A percentile compares a stretch with the other conserved stretches of the same genome.
Conservation (phyloP, 164 flowering plant species). For the Aristolochia californica region DNA sequence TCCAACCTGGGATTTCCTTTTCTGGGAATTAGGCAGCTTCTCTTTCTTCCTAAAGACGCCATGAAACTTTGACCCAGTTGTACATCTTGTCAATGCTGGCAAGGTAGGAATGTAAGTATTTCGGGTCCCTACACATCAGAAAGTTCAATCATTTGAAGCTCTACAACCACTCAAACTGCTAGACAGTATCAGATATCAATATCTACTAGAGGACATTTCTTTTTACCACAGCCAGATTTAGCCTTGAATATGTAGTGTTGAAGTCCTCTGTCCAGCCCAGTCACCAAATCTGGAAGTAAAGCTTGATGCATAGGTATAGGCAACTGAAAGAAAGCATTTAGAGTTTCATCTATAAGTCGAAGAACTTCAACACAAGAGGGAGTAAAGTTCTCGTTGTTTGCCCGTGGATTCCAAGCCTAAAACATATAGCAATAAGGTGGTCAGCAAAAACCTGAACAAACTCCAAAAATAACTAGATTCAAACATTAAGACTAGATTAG, state of each 20-base stretch:
- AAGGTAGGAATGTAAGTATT: slow-evolving; percentile 66
- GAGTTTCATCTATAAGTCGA: slow-evolving; percentile 65
- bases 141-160: slow-evolving; percentile 3
- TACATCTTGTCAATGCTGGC: slow-evolving; percentile 93
- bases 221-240: slow-evolving; percentile 92
- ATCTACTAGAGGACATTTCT: not conserved
- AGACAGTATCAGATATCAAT: not conserved
- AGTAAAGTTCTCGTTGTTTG: slow-evolving; percentile 64
- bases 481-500: too few relatives aligned
- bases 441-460: not conserved
- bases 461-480: too few relatives aligned
- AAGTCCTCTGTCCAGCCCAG: slow-evolving; percentile 79
- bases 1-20: slow-evolving; percentile 54
- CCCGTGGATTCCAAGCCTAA: slow-evolving; percentile 82
- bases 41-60: slow-evolving; percentile 84
- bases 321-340: slow-evolving; percentile 81
- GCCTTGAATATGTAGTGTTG: slow-evolving; percentile 72
- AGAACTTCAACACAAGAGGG: slow-evolving; percentile 80
- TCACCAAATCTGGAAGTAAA: slow-evolving; percentile 74
- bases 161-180: not conserved
- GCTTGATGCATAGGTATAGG: slow-evolving; percentile 91
- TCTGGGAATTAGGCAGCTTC: slow-evolving; percentile 27
- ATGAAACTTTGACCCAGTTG: slow-evolving; percentile 58
- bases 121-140: slow-evolving; percentile 51
- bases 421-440: not conserved